A percentile compares a stretch with the other conserved stretches of the same genome.
Evolutionary conservation across 768 basidiomycete species (phyloP).

Genomic region (Strobilomyces echinocephalus): DNA sequence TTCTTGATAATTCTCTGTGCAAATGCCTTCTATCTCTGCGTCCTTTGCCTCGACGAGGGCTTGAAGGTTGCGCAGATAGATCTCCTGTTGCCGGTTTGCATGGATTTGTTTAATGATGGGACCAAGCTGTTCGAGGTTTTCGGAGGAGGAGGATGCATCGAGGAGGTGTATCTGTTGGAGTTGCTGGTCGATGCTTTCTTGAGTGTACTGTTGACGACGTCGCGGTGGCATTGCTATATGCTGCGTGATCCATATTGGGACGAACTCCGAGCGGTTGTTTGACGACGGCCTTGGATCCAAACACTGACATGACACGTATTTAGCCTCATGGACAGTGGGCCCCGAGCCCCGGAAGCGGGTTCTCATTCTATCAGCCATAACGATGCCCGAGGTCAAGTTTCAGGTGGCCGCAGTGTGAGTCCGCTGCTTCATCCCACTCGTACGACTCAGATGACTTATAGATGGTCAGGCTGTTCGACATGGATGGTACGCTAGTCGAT

Average conservation of each 20-base stretch:
- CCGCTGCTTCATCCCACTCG: background rate
- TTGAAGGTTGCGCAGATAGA: slow-evolving; percentile 80
- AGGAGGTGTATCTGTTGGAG: slow-evolving; percentile 88
- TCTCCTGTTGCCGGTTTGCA: slow-evolving; percentile 80
- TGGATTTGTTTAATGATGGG: slow-evolving; percentile 94
- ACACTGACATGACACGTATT: slow-evolving; percentile 14
- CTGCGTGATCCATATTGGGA: slow-evolving; percentile 12
- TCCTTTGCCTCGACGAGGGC: slow-evolving; percentile 93
- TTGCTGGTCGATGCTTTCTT: slow-evolving; percentile 84
- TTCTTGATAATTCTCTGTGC: slow-evolving; percentile 95
- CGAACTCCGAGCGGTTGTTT: slow-evolving; percentile 33
- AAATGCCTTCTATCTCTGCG: slow-evolving; percentile 92
- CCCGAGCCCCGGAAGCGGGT: background rate
- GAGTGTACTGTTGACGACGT: slow-evolving; percentile 66
- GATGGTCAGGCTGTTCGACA: slow-evolving; percentile 61
- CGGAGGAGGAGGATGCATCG: slow-evolving; percentile 81
- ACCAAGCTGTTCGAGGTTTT: slow-evolving; percentile 93
- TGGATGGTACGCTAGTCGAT: slow-evolving; percentile 81
- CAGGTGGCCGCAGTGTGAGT: slow-evolving; percentile 40
- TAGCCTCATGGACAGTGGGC: background rate
- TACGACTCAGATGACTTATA: background rate
- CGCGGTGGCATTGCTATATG: slow-evolving; percentile 62
- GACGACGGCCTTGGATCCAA: slow-evolving; percentile 34
- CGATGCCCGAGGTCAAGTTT: slow-evolving; percentile 32
- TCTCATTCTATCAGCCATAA: slow-evolving; percentile 4